Conservation (phyloP, 352 stramenopile genomes). For the Thraustotheca clavata region DNA sequence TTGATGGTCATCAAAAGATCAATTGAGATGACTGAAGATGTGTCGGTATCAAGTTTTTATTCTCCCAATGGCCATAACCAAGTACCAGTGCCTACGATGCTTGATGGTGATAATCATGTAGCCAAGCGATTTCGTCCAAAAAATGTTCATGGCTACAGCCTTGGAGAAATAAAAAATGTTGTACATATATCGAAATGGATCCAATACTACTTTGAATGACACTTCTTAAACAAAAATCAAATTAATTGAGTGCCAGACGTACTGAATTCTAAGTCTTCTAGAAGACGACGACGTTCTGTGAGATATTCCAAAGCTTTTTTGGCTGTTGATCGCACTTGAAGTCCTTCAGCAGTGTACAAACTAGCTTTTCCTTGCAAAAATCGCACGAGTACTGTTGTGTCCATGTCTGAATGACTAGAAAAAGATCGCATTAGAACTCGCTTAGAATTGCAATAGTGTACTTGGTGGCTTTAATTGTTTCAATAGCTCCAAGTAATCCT, state of each 20-base stretch:
- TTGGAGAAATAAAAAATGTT: constrained; percentile 18
- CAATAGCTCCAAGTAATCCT: constrained; percentile 13
- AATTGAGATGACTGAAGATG: background rate
- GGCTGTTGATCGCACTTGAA: constrained; percentile 9
- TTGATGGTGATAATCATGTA: background rate
- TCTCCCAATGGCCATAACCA: background rate
- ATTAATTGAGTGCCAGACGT: constrained; percentile 12
- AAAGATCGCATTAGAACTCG: background rate
- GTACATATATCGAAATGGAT: constrained; percentile 15
- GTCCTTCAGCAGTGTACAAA: constrained; percentile 11
- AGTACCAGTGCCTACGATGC: background rate
- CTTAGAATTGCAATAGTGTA: background rate
- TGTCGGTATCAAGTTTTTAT: background rate
- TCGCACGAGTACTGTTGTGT: constrained; percentile 7
- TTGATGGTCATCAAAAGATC: constrained; percentile 15
- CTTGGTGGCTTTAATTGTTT: constrained; percentile 14
- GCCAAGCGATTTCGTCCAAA: constrained; percentile 8
- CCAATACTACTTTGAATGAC: constrained; percentile 12
- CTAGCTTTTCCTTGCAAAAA: constrained; percentile 17
- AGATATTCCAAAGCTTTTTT: constrained; percentile 19
- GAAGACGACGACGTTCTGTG: constrained; percentile 10
- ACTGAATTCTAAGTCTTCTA: constrained; percentile 20
- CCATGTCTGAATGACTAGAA: constrained; percentile 14
- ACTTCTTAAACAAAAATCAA: background rate
- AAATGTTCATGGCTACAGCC: constrained; percentile 17